Conservation (phyloP, 352 stramenopile species). For the Globisporangium nagaii region DNA sequence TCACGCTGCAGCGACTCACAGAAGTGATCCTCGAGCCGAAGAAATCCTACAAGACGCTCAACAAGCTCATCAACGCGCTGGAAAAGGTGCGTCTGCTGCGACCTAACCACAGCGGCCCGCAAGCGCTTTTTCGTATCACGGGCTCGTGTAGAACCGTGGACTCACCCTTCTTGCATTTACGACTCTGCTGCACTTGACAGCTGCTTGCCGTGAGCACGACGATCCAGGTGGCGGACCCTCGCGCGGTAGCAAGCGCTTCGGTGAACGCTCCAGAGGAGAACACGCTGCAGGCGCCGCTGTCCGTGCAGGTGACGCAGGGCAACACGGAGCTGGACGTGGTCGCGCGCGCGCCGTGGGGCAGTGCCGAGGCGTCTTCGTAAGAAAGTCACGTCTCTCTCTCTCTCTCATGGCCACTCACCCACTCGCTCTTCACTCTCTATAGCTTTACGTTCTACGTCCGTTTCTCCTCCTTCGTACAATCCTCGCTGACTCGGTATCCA, state of each 20-base stretch:
- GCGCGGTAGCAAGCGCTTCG: constrained; percentile 6
- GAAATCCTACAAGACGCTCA: constrained; percentile 66
- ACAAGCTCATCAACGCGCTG: constrained; percentile 78
- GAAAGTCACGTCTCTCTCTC: not conserved
- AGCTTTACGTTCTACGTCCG: not conserved
- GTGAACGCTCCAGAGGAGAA: not conserved
- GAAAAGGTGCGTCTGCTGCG: constrained; percentile 45
- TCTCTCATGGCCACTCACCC: not conserved
- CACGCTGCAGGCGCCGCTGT: constrained; percentile 4
- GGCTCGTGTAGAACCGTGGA: too few species aligned
- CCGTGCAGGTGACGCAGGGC: constrained; percentile 16
- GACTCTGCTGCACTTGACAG: constrained; percentile 9
- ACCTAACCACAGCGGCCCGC: too few species aligned
- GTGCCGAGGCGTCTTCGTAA: constrained; percentile 14
- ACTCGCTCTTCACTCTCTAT: too few species aligned
- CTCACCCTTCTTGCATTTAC: not conserved
- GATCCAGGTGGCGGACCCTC: constrained; percentile 56
- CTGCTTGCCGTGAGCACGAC: constrained; percentile 66
- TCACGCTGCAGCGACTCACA: constrained; percentile 77
- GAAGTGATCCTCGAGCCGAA: constrained; percentile 70
- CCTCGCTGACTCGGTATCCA: not conserved
- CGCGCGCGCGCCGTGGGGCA: constrained; percentile 39
- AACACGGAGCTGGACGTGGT: constrained; percentile 31
- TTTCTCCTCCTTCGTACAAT: too few species aligned
- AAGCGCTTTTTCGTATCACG: too few species aligned